phyloP scores from a whole-genome alignment of 179 eudicot genomes.

The Sideroxylon spinosum region DNA sequence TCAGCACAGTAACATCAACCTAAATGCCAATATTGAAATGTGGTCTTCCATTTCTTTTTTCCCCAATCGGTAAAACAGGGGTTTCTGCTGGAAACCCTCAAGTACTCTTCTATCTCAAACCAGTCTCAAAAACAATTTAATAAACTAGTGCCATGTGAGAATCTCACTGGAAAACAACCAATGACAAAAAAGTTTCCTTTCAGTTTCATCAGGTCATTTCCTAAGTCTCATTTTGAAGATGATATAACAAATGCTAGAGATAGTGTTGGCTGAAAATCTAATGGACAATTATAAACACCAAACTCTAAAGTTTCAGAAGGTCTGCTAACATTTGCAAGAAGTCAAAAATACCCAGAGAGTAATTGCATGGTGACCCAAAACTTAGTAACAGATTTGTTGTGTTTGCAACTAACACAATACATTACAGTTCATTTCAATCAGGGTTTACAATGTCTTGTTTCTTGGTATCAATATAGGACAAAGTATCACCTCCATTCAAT shows the following conservation, averaged over 20 bases:
- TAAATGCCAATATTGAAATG: neutral
- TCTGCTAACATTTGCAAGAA: conserved; percentile 8
- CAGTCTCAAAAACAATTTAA: neutral
- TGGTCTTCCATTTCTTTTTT: no score
- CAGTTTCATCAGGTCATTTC: neutral
- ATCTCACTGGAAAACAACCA: neutral
- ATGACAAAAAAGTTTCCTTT: neutral
- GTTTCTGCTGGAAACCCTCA: neutral
- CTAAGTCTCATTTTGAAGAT: neutral
- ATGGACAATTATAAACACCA: neutral
- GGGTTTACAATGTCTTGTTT: neutral
- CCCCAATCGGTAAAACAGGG: no score
- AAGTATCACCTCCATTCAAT: neutral
- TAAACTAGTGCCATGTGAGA: neutral
- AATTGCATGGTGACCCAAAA: neutral
- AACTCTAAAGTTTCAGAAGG: neutral
- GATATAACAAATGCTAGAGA: neutral
- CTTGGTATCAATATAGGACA: neutral
- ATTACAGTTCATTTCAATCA: neutral
- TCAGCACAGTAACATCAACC: neutral
- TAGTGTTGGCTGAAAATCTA: neutral
- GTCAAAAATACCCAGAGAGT: neutral
- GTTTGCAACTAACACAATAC: neutral
- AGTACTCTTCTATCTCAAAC: neutral
- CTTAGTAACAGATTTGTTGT: neutral